phyloP scores from a whole-genome alignment of 352 stramenopile genomes.

The Chrysophaeum taylorii region DNA sequence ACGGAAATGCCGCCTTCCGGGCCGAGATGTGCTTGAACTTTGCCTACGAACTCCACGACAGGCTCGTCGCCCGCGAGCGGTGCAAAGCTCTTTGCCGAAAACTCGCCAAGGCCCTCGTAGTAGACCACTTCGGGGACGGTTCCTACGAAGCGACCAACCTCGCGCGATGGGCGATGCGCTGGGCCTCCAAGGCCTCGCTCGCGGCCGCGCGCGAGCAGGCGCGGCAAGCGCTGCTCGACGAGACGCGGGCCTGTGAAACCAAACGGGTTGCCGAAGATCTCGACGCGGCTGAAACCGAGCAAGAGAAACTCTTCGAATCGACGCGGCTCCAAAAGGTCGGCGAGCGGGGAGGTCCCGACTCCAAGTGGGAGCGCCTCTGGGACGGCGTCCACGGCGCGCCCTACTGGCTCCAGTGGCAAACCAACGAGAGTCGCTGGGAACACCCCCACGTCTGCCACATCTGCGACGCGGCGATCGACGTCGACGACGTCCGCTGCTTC shows the following conservation, averaged over 20 bases:
- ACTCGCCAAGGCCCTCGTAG: neutral
- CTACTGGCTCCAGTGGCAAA: conserved; percentile 16
- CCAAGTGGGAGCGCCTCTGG: conserved; percentile 20
- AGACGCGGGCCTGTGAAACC: neutral
- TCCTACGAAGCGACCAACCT: neutral
- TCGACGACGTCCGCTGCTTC: conserved; percentile 22
- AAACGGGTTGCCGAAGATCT: neutral
- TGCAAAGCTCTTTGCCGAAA: neutral
- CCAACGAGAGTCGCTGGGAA: neutral
- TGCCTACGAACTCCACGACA: conserved; percentile 11
- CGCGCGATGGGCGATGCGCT: neutral
- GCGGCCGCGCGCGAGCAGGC: neutral
- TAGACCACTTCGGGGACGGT: neutral
- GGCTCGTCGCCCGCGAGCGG: neutral
- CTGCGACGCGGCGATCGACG: conserved; percentile 17
- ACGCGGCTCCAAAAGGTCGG: neutral
- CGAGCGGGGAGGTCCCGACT: neutral
- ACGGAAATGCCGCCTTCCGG: conserved; percentile 1
- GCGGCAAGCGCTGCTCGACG: neutral
- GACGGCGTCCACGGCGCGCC: conserved; percentile 8
- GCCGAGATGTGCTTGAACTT: no score
- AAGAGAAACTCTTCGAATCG: neutral
- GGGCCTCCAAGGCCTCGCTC: no score
- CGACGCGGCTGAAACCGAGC: neutral
- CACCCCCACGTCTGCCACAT: conserved; percentile 19